Base-by-base conservation (phyloP, 345 rosid species). In the Combretum micranthum region DNA sequence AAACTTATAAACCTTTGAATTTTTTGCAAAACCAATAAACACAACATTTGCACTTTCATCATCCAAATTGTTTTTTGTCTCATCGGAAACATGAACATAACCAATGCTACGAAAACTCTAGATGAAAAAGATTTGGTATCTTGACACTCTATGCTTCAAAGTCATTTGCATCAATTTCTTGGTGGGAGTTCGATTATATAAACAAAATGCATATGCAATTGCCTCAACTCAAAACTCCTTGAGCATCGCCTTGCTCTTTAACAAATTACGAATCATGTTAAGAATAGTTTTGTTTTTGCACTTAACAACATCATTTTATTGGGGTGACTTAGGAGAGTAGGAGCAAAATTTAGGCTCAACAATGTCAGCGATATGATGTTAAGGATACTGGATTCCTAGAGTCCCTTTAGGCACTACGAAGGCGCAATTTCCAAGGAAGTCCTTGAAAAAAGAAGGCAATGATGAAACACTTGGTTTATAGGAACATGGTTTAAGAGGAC, bases 121-220 rank as follows among this genome's bases (percentile, higher is more conserved):
- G 20, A 20, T 19, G 18, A 0, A 7, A 13, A 20, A 20, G 49
- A 44, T 2, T 10, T 8, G 11, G 44, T n/a, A 16, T 56, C 47
- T 32, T 56, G 13, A 2, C 15, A 3, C 17, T 22, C 53, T 39
- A 57, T 0, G 51, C 61, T 42, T 60, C 37, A 17, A 49, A 19
- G 51, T 53, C 48, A 4, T 37, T 2, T 20, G 21, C 4, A 7
- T 0, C 3, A 53, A 44, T 14, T 1, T 12, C 4, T 20, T 23
- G 12, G 42, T 59, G 5, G 50, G 70, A 19, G 21, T 4, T 37
- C 52, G 17, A 43, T 67, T 53, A 11, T n/a, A n/a, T 47, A 64
- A 14, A 51, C 57, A 50, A 15, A 57, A 0, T 18, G 37, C n/a
- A 3, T 16, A 18, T 8, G 19, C 7, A 6, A 65, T n/a, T 20